Conservation (phyloP, 2,329 filamentous ascomycete genomes). For the Hymenoscyphus infarciens region DNA sequence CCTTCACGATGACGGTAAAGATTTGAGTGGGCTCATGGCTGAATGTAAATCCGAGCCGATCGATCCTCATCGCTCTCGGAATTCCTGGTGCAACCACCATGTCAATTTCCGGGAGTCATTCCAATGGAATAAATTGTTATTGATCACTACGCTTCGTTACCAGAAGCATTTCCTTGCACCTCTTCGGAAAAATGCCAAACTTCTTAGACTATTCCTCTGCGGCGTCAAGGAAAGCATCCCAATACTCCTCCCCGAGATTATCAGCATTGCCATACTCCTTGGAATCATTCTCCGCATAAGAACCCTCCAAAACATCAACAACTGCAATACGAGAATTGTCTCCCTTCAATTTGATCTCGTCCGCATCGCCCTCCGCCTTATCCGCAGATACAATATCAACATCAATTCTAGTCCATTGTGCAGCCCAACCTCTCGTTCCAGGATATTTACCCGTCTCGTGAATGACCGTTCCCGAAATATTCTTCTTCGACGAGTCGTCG, state of each 20-base stretch:
- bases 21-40: no score
- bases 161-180: no score
- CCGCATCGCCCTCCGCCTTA: slow-evolving; percentile 13
- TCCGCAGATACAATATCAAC: slow-evolving; percentile 12
- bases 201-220: slow-evolving; percentile 17
- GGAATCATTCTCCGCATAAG: background rate
- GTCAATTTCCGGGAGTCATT: no score
- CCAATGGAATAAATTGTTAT: no score
- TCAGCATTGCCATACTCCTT: background rate
- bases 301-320: background rate
- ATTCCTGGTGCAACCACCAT: no score
- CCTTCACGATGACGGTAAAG: no score
- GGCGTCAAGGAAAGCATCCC: slow-evolving; percentile 24
- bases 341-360: slow-evolving; percentile 16
- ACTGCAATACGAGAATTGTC: slow-evolving; percentile 4
- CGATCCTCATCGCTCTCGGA: no score
- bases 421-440: slow-evolving; percentile 25
- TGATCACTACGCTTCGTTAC: no score
- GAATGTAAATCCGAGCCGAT: no score
- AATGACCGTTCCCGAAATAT: slow-evolving; percentile 20
- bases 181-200: background rate
- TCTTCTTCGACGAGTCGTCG: slow-evolving; percentile 8
- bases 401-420: slow-evolving; percentile 22
- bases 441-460: slow-evolving; percentile 30
- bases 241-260: slow-evolving; percentile 21